phyloP scores from a whole-genome alignment of 176 grass and related monocot species.

The Oryza longistaminata region DNA sequence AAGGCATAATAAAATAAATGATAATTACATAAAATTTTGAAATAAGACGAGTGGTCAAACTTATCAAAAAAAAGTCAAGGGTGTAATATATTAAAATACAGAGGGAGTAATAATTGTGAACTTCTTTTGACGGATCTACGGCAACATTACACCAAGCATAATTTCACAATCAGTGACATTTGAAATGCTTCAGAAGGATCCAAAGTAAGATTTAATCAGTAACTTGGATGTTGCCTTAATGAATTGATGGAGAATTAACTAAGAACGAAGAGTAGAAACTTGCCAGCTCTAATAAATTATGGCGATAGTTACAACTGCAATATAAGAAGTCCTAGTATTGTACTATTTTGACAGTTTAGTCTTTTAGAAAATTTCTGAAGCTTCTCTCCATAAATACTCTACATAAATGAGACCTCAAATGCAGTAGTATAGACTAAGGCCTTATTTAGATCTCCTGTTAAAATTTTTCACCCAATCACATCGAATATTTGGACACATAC shows the following conservation, averaged over 20 bases:
- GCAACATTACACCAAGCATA: not conserved
- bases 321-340: not conserved
- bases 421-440: not conserved
- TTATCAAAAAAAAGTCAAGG: no score
- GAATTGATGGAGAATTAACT: not conserved
- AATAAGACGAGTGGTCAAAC: no score
- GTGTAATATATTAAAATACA: no score
- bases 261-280: not conserved
- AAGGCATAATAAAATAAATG: no score
- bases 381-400: not conserved
- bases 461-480: no score
- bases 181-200: not conserved
- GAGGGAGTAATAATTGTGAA: not conserved
- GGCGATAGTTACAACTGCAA: conserved; percentile 6
- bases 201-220: not conserved
- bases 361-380: not conserved
- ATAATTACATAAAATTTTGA: no score
- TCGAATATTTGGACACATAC: no score
- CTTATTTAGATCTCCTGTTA: no score
- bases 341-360: not conserved
- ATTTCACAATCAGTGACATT: not conserved
- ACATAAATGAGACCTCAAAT: not conserved
- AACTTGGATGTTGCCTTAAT: not conserved
- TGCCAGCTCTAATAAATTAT: conserved; percentile 16
- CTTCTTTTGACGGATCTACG: not conserved